Base-by-base conservation (phyloP, 805 yeast species). In the Naumovozyma baii region DNA sequence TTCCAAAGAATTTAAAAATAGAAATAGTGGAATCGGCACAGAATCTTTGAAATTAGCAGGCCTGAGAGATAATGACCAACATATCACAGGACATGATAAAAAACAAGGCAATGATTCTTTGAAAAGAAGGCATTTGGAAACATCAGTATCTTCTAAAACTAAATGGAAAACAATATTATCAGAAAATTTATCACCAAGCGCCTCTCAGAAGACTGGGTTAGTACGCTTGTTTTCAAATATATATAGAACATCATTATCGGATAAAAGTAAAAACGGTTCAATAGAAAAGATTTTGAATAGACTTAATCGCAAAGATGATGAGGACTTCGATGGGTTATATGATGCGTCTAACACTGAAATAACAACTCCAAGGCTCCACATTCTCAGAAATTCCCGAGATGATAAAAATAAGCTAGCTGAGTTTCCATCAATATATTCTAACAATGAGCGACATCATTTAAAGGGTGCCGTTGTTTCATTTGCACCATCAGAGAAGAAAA, bases 211-310 rank as follows among this genome's bases (percentile, higher is more conserved):
- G 10, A 22, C 12, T 13, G 28, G 26, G 4, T 18, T 34, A 20
- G 12, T 25, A 25, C 12, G 20, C 10, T 22, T 34, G 7, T 34
- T 34, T 13, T 34, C 37, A 19, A 34, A 34, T 18, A 19, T 34
- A 14, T 25, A 25, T 19, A 34, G 22, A 18, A 15, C 31, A n/a
- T 25, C 37, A 15, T 7, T 25, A 12, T 10, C 28, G 10, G 20
- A 19, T 15, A 18, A 19, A 20, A 15, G 14, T 12, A 34, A 34
- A 5, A n/a, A 14, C 13, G 15, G 15, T 9, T 26, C 31, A 16
- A 8, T 25, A 12, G 30, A 12, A 20, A 14, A 10, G 31, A 13
- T 25, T 29, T n/a, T 29, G 14, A 29, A 8, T 13, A 29, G 13
- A 29, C 15, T 29, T 9, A 29, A 8, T 12, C 13, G 13, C 13